Evolutionary conservation across 768 basidiomycete genomes (phyloP).

Genomic region (Rhodotorula babjevae): DNA sequence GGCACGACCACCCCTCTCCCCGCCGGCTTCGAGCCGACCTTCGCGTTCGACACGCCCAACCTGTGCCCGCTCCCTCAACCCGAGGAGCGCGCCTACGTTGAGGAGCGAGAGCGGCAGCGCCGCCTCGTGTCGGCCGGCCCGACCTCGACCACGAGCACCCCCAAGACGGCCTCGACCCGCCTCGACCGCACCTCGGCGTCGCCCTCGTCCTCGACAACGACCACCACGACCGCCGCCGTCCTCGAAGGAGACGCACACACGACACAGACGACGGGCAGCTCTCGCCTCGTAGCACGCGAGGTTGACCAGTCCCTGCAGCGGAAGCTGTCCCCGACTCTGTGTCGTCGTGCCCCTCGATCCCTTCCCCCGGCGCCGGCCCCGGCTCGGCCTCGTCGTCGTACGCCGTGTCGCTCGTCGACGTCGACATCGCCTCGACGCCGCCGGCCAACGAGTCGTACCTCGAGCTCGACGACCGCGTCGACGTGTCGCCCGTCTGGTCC

Average conservation of each 20-base stretch:
- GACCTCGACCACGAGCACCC: neutral
- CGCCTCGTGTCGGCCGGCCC: neutral
- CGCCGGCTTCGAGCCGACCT: slow-evolving; percentile 24
- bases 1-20: slow-evolving; percentile 4
- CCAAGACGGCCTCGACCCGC: neutral
- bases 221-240: no score
- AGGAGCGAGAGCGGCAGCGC: slow-evolving; percentile 15
- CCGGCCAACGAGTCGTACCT: slow-evolving; percentile 19
- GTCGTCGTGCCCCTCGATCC: no score
- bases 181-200: no score
- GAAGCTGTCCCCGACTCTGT: slow-evolving; percentile 17
- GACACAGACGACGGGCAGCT: slow-evolving; percentile 4
- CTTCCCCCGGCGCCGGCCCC: neutral
- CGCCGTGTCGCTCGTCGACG: neutral
- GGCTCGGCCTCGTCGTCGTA: neutral
- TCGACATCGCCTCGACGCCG: slow-evolving; percentile 15
- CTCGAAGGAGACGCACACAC: neutral
- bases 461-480: slow-evolving; percentile 18
- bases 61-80: slow-evolving; percentile 18
- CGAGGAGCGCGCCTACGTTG: slow-evolving; percentile 26
- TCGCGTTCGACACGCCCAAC: slow-evolving; percentile 30
- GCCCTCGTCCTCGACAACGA: no score
- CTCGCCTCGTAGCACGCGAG: slow-evolving; percentile 42
- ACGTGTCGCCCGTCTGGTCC: slow-evolving; percentile 14
- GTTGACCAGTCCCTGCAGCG: slow-evolving; percentile 38